Evolutionary conservation across 495 filamentous ascomycete species (phyloP), one percentile per base, ranked within the genome.

Genomic region (Letharia columbiana): DNA sequence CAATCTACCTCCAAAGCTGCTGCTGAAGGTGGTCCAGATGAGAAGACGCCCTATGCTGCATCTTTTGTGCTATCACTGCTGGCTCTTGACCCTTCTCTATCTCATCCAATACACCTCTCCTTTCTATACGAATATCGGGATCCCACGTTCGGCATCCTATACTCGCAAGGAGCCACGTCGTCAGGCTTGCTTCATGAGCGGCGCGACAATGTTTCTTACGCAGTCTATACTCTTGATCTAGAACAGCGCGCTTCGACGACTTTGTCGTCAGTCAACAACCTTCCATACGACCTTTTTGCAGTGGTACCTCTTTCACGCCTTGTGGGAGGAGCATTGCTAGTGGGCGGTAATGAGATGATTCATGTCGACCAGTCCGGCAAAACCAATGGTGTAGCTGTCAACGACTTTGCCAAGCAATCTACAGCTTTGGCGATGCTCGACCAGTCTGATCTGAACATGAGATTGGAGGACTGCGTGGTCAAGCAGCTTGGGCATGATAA

Each of bases 71-170:
- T 96, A 65, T 87, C 91, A 61, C 78, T 96, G 73, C 88, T 91
- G 62, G 84, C 89, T 70, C 81, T 99, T 74, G 93, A 99, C 71
- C 90, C 92, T 69, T 86, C 83, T 65, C 82, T 98, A 66, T 83
- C 89, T 60, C 88, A 96, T 76, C 91, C 92, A 52, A 87, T 96
- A 74, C 91, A 94, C 70, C 82, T 99, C 71, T 86, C 90, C 49
- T 99, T 99, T 75, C 81, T 99, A 66, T 84, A 97, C 79, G 93
- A 97, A 78, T 99, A 98, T 75, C 87, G 94, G 66, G 94, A 96
- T 76, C 94, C 94, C 37, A 97, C 94, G 2, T 96, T 99, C 77
- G 94, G 94, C 45, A 91, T 98, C 68, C 77, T 98, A 54, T 95
- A 91, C 64, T 88, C 91, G 2, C 85, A 86, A 60, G 76, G 82